A percentile compares a stretch with the other conserved stretches of the same genome.
These are phyloP conservation scores for Hanseniaspora lindneri DNA, from an alignment of 805 yeast genomes.

Conservation along the genomic window DNA sequence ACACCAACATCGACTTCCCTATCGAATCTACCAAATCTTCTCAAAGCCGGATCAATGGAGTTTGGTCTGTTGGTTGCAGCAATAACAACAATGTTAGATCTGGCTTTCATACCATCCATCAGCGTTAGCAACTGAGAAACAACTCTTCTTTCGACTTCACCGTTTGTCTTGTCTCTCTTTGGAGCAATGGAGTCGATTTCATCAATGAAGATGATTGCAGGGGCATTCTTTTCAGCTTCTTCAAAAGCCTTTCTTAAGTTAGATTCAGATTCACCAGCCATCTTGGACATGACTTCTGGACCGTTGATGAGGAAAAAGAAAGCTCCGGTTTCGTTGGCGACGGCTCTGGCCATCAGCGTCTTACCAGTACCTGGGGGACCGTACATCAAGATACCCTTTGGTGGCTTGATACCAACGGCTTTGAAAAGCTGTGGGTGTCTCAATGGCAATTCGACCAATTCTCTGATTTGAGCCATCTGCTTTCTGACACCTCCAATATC, in stretches of 20 bases:
- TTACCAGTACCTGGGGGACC: conserved; percentile 99
- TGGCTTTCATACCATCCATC: conserved; percentile 99
- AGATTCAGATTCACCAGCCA: conserved; percentile 99
- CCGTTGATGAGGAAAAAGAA: conserved; percentile 96
- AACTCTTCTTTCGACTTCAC: conserved; percentile 98
- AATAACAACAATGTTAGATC: conserved; percentile 93
- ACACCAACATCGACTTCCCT: conserved; percentile 85
- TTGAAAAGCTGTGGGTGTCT: conserved; percentile 98
- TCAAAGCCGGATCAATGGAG: conserved; percentile 62
- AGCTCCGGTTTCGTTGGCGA: conserved; percentile 98
- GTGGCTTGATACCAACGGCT: conserved; percentile 97
- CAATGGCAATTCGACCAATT: conserved; percentile 92
- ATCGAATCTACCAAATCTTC: conserved; percentile 84
- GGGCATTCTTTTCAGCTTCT: conserved; percentile 98
- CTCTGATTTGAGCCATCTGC: conserved; percentile 99
- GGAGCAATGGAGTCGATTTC: conserved; percentile 99
- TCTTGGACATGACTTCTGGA: conserved; percentile 98
- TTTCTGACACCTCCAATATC: conserved; percentile 98
- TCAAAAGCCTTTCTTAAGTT: conserved; percentile 95
- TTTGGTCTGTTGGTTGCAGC: conserved; percentile 88
- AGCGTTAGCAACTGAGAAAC: conserved; percentile 93
- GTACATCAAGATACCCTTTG: conserved; percentile 93
- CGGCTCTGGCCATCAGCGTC: conserved; percentile 99
- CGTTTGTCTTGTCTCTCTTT: conserved; percentile 98
- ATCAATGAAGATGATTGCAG: conserved; percentile 93